Base-by-base conservation (phyloP, 805 yeast species). In the Saturnispora diversa region DNA sequence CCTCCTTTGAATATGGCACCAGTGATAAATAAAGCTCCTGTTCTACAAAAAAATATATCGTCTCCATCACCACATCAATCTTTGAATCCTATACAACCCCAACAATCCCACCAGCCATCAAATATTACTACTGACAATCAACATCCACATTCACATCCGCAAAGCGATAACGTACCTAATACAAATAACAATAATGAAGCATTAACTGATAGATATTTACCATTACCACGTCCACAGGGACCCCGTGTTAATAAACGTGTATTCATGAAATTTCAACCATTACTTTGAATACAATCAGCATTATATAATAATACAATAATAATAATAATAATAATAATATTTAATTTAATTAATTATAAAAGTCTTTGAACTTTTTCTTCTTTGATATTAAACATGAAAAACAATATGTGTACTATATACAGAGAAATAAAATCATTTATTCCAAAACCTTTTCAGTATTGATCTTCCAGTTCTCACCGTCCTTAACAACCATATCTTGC, bases 401-500 rank as follows among this genome's bases (percentile, higher is more conserved):
- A 16, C 22, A 19, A 11, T 10, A 10, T 11, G 11, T 6, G 19
- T 30, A 30, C 9, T 33, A 23, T 22, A 33, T 33, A 33, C 36
- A 22, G 8, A 19, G 21, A 28, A 26, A 6, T 31, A 26, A 15
- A 39, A 21, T 16, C 8, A 22, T 6, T 33, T 27, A 46, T 32
- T 41, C 42, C 20, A 56, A 42, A 7, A 53, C 48, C 29, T 51
- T 55, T 29, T 57, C 62, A 13, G 50, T 50, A 32, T 60, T 59
- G 16, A 60, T 36, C 26, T 49, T 46, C 55, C 74, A 78, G 49
- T 76, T 70, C 16, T 71, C 75, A 21, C 52, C 59, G 15, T 70
- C 70, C 46, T 77, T 71, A 40, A 74, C 76, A 42, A 90, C 66
- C 42, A 80, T 68, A 1, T 90, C 92, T 45, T 78, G 78, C 16